Percentiles rank a stretch among this genome's conserved stretches.
These are phyloP conservation scores for Lagerstroemia speciosa DNA, from an alignment of 345 rosid genomes.

Conservation along the genomic window DNA sequence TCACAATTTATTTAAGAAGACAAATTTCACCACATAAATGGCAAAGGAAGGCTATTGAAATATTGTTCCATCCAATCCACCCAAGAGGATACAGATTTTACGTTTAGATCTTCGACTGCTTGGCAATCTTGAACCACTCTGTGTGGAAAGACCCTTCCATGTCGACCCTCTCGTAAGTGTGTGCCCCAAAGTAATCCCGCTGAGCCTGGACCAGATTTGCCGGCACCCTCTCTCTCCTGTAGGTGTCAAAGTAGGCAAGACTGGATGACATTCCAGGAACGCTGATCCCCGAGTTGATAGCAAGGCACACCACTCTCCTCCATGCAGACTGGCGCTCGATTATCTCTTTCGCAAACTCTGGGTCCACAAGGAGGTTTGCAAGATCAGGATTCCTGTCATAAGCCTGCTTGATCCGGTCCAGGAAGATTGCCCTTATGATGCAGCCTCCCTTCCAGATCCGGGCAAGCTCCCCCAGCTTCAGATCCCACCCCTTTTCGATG, in stretches of 20 bases:
- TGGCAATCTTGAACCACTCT: slow-evolving; percentile 96
- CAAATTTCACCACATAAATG: background rate
- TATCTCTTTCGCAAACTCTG: slow-evolving; percentile 91
- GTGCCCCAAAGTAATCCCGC: slow-evolving; percentile 94
- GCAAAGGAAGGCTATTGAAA: background rate
- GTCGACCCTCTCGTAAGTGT: slow-evolving; percentile 90
- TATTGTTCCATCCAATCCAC: background rate
- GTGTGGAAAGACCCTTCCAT: slow-evolving; percentile 89
- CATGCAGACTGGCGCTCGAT: slow-evolving; percentile 90
- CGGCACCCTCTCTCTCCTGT: slow-evolving; percentile 73
- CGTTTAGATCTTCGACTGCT: slow-evolving; percentile 37
- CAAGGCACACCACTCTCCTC: slow-evolving; percentile 83
- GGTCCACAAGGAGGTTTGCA: slow-evolving; percentile 86
- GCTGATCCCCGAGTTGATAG: slow-evolving; percentile 83
- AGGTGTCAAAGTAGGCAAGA: slow-evolving; percentile 87
- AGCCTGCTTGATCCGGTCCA: slow-evolving; percentile 94
- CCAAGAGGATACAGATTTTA: background rate
- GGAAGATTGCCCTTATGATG: slow-evolving; percentile 83
- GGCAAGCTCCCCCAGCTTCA: slow-evolving; percentile 89
- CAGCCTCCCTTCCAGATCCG: slow-evolving; percentile 99
- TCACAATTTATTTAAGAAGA: background rate
- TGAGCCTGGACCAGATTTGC: slow-evolving; percentile 98
- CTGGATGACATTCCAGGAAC: slow-evolving; percentile 95
- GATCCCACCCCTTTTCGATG: slow-evolving; percentile 71
- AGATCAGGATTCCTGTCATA: slow-evolving; percentile 82